Conservation (phyloP, 2,329 filamentous ascomycete genomes). For the Colletotrichum destructivum region DNA sequence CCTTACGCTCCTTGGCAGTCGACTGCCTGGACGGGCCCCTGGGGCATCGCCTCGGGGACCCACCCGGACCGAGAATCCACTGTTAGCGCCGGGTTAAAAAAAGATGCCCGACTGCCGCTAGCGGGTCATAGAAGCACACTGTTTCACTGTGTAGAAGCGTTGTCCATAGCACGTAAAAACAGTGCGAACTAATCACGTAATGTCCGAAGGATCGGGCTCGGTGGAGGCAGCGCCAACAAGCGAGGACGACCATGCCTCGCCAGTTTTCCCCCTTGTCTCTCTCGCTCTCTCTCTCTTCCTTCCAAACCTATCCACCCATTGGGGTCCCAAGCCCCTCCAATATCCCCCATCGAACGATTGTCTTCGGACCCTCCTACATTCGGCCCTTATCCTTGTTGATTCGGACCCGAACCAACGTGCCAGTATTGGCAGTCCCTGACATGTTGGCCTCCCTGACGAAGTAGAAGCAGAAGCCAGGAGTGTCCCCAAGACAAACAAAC, state of each 20-base stretch:
- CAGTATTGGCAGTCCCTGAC: conserved; percentile 20
- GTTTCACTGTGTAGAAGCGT: background rate
- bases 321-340: conserved; percentile 30
- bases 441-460: conserved; percentile 5
- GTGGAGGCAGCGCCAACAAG: conserved; percentile 34
- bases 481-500: conserved; percentile 4
- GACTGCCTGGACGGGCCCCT: background rate
- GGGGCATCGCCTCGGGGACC: conserved; percentile 31
- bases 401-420: conserved; percentile 22
- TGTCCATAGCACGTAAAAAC: accelerated
- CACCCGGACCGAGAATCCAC: conserved; percentile 14
- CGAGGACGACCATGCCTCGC: conserved; percentile 22
- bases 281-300: conserved; percentile 3
- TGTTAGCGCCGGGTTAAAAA: conserved; percentile 37
- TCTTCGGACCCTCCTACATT: background rate
- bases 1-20: no score
- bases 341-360: conserved; percentile 32
- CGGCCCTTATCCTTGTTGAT: background rate
- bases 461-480: conserved; percentile 4
- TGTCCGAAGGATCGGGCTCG: conserved; percentile 26
- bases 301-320: conserved; percentile 9
- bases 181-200: background rate
- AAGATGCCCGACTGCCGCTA: conserved; percentile 33
- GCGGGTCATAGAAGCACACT: background rate
- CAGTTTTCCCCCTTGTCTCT: background rate